These are phyloP conservation scores for Salix caprea DNA, from an alignment of 345 rosid species.

Conservation along the genomic window DNA sequence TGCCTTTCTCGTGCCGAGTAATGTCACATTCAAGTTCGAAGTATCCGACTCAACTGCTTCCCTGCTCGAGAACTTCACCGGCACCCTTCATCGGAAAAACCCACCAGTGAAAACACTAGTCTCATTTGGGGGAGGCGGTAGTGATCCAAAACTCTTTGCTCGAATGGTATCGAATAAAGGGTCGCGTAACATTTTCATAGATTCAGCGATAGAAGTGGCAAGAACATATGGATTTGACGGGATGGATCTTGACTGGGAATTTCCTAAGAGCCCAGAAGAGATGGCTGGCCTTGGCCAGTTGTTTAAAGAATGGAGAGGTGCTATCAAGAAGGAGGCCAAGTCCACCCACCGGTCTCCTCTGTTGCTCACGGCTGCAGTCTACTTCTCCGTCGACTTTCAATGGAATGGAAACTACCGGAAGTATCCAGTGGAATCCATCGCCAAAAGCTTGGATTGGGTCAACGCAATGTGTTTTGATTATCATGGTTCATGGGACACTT, in stretches of 20 bases:
- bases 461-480: slow-evolving; percentile 57
- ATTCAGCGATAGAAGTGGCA: slow-evolving; percentile 41
- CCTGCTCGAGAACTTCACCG: slow-evolving; percentile 37
- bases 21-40: slow-evolving; percentile 32
- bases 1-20: slow-evolving; percentile 53
- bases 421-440: slow-evolving; percentile 33
- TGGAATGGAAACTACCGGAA: slow-evolving; percentile 6
- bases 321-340: slow-evolving; percentile 36
- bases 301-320: slow-evolving; percentile 40
- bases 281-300: slow-evolving; percentile 35
- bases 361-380: slow-evolving; percentile 51
- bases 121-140: slow-evolving; percentile 40
- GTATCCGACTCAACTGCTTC: slow-evolving; percentile 10
- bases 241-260: slow-evolving; percentile 65
- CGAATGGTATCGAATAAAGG: slow-evolving; percentile 28
- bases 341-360: slow-evolving; percentile 31
- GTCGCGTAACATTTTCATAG: slow-evolving; percentile 36
- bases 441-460: slow-evolving; percentile 55
- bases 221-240: slow-evolving; percentile 48
- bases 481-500: slow-evolving; percentile 43
- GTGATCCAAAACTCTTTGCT: slow-evolving; percentile 24
- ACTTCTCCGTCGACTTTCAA: slow-evolving; percentile 40
- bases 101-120: slow-evolving; percentile 43
- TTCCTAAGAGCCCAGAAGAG: slow-evolving; percentile 32
- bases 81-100: slow-evolving; percentile 36